Base-by-base conservation (phyloP, 331 rosid genomes). In the Dryas integrifolia region DNA sequence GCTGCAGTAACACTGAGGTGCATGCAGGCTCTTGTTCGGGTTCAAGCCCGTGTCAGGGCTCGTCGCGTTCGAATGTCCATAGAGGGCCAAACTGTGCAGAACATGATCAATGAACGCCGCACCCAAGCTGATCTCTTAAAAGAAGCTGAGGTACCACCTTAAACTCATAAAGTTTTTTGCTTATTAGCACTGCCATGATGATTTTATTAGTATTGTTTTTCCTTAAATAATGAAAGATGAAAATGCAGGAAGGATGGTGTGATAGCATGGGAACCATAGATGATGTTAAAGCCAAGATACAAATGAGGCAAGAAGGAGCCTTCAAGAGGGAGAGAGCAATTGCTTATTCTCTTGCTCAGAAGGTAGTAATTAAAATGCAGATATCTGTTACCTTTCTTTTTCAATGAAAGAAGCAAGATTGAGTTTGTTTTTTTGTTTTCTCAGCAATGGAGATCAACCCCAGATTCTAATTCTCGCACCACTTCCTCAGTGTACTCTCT, bases 1-100 rank as follows among this genome's bases (percentile, higher is more conserved):
- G 99, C 99, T 15, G 99, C 99, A 0, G 96, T 95, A 47, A 95
- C 99, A 45, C 79, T 95, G 80, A 85, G 96, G 74, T 95, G 99
- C 86, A 95, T 95, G 99, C 99, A 95, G 75, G 99, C 99, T 1
- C 79, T 95, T 1, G 99, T 95, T 79, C 90, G 97, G 46, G 96
- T 95, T 73, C 99, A 95, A 72, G 99, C 99, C 0, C 83, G 97
- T 13, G 97, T 95, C 4, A 83, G 99, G 76, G 99, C 99, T 57
- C 92, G 93, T 9, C 97, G 89, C 11, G 99, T 95, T 57, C 78
- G 99, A 45, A 88, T 89, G 97, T 91, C 99, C 15, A 72, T 87
- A 7, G 96, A 95, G 66, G 99, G 99, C 1, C 96, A 95, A 72
- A 97, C 93, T 6, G 97, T 95, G 57, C 97, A 95, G 85, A 83